phyloP scores from a whole-genome alignment of 2,329 filamentous ascomycete species.

The Microdochium trichocladiopsis region DNA sequence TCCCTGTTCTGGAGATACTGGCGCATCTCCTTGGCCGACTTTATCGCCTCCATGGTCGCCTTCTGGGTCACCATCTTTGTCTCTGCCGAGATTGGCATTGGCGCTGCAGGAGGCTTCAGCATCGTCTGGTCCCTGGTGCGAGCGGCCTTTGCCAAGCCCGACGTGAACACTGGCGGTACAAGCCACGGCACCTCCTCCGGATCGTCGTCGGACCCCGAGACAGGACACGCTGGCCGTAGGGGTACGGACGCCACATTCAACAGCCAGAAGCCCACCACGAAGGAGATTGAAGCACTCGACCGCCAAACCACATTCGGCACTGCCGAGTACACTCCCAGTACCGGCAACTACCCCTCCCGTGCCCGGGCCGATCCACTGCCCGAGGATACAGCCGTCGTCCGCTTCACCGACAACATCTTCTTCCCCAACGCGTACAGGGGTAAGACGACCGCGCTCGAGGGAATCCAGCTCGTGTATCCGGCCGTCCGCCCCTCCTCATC shows the following conservation, averaged over 20 bases:
- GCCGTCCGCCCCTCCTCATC: slow-evolving; percentile 12
- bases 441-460: slow-evolving; percentile 18
- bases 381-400: slow-evolving; percentile 46
- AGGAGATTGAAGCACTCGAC: not conserved
- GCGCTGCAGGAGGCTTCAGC: slow-evolving; percentile 53
- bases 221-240: not conserved
- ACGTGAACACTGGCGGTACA: slow-evolving; percentile 2
- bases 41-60: slow-evolving; percentile 54
- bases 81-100: slow-evolving; percentile 53
- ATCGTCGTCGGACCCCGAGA: slow-evolving; percentile 14
- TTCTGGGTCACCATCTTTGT: slow-evolving; percentile 59
- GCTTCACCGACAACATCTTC: slow-evolving; percentile 49
- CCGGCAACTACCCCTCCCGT: not conserved
- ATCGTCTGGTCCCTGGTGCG: slow-evolving; percentile 53
- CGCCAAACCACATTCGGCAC: slow-evolving; percentile 4
- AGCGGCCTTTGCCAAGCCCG: slow-evolving; percentile 38
- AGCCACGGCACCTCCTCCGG: slow-evolving; percentile 11
- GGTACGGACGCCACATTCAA: not conserved
- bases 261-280: not conserved
- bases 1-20: slow-evolving; percentile 56
- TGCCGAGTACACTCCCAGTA: slow-evolving; percentile 10
- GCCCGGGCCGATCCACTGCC: slow-evolving; percentile 17
- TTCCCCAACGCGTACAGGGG: slow-evolving; percentile 52
- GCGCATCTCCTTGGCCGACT: slow-evolving; percentile 58
- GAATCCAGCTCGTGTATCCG: slow-evolving; percentile 20